Evolutionary conservation across 768 basidiomycete species (phyloP).

Genomic region (Candolleomyces eurysporus): DNA sequence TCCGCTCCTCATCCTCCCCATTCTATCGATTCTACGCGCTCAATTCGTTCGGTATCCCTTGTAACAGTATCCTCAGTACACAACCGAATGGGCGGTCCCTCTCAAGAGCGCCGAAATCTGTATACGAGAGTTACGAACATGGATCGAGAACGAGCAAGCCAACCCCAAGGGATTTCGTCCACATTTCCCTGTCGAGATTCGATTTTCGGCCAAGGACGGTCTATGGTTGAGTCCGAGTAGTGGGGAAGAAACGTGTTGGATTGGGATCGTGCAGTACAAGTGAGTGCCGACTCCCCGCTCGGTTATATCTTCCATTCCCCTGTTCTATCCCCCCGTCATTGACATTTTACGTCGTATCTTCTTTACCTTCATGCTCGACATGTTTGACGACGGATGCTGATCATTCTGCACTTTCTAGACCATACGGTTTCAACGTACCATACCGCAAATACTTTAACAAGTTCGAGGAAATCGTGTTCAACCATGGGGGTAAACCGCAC

Average conservation of each 20-base stretch:
- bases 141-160: conserved; percentile 65
- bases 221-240: conserved; percentile 93
- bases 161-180: conserved; percentile 76
- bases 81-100: conserved; percentile 94
- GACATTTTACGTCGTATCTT: conserved; percentile 4
- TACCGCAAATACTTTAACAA: conserved; percentile 75
- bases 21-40: conserved; percentile 11
- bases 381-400: neutral
- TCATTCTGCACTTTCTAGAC: conserved; percentile 42
- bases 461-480: conserved; percentile 70
- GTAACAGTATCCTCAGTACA: conserved; percentile 88
- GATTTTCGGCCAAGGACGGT: conserved; percentile 85
- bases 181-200: conserved; percentile 91
- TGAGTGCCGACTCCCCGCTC: conserved; percentile 36
- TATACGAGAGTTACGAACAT: conserved; percentile 66
- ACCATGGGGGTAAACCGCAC: conserved; percentile 82
- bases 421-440: conserved; percentile 80
- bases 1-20: neutral
- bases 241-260: conserved; percentile 81
- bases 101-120: conserved; percentile 63
- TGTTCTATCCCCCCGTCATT: neutral
- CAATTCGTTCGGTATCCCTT: no score
- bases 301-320: neutral
- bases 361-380: neutral
- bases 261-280: conserved; percentile 98